These are phyloP conservation scores for Ceratocystis papillata DNA, from an alignment of 2,329 filamentous ascomycete species.

Conservation along the genomic window DNA sequence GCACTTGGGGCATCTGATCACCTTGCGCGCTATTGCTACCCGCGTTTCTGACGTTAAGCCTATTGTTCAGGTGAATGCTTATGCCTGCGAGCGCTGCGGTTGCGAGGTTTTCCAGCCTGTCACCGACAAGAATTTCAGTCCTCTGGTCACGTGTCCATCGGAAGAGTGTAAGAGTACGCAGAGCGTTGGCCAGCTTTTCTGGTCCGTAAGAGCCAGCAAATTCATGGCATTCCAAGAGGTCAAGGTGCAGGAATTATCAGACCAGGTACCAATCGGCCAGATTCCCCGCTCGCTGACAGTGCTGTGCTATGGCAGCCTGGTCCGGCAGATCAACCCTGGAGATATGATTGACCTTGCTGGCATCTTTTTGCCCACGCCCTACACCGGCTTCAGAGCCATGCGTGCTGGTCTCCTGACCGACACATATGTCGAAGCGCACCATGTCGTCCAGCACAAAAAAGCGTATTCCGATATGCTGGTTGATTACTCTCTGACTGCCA, in stretches of 20 bases:
- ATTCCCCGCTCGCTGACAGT: conserved; percentile 87
- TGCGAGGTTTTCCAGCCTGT: conserved; percentile 97
- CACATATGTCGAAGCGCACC: conserved; percentile 90
- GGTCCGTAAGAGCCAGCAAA: conserved; percentile 91
- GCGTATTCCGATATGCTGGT: conserved; percentile 87
- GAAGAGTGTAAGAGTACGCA: conserved; percentile 84
- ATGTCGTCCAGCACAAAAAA: conserved; percentile 93
- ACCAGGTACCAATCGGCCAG: conserved; percentile 95
- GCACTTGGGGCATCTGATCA: conserved; percentile 86
- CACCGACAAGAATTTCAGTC: conserved; percentile 79
- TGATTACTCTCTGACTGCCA: conserved; percentile 64
- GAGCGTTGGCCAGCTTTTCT: conserved; percentile 82
- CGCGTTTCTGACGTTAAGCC: conserved; percentile 97
- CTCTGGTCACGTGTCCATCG: conserved; percentile 76
- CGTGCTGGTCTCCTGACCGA: conserved; percentile 92
- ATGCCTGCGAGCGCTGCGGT: conserved; percentile 92
- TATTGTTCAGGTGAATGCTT: conserved; percentile 92
- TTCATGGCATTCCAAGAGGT: conserved; percentile 97
- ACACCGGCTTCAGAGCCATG: conserved; percentile 98
- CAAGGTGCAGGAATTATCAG: conserved; percentile 98
- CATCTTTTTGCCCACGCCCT: conserved; percentile 92
- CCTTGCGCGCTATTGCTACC: conserved; percentile 85
- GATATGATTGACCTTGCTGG: conserved; percentile 90
- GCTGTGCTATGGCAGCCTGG: conserved; percentile 76
- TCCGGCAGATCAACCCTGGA: conserved; percentile 79